Base-by-base conservation (phyloP, 2,329 filamentous ascomycete species). In the Penicillium sp. region DNA sequence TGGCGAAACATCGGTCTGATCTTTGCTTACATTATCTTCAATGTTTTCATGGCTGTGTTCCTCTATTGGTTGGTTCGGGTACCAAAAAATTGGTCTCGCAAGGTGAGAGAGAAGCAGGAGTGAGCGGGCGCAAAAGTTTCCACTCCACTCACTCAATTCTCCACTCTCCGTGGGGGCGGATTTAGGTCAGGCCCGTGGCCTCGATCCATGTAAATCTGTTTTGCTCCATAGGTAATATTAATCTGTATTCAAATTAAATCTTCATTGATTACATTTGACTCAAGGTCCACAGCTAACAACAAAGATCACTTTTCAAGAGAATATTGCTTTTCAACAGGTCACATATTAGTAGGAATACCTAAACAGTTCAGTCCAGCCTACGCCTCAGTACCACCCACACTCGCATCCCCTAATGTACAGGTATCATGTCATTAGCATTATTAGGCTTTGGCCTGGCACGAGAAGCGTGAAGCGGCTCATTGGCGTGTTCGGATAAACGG, bases 1-100 rank as follows among this genome's bases (percentile, higher is more conserved):
- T 90, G 88, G 87, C 79, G 87, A 53, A 89, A 91, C 67, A 90
- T 86, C 57, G 89, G 88, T 1, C 78, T 91, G 41, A 76, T 90
- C 65, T 90, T 86, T 82, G 86, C 78, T 0, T 91, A 83, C 63
- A 81, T 90, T 39, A 57, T 75, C 0, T 88, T 90, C 70, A 89
- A 90, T 64, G 80, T 89, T 37, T 72, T 74, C 39, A 75, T 81
- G 2, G 86, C 87, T 0, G 75, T 89, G 2, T 60, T 79, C 13
- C 72, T 86, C 1, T 91, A 91, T 72, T 91, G 83, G 70, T 63
- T 85, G 21, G 83, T 86, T 66, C 75, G 86, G 13, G 85, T 88
- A 3, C 76, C 76, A 3, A 78, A 78, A 66, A 68, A 52, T 9
- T 52, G 62, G n/a, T 53, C 57, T 21, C 64, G 67, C 53, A 70